Percentiles rank a stretch among this genome's conserved stretches.
phyloP scores from a whole-genome alignment of 257 asterid genomes.

The Sherardia arvensis region DNA sequence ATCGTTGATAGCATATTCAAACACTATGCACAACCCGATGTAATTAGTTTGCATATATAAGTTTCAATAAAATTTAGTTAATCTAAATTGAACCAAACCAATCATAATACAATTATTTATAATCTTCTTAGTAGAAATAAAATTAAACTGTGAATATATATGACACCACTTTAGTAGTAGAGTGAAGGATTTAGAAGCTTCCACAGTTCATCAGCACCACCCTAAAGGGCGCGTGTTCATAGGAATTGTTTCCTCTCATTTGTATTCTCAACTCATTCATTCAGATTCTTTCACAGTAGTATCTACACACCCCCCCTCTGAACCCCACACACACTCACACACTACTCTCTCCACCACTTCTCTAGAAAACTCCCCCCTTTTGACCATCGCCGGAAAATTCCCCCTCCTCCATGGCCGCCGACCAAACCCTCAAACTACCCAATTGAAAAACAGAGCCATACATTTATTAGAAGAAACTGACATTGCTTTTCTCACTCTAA shows the following conservation, averaged over 20 bases:
- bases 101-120: no score
- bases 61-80: no score
- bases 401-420: slow-evolving; percentile 32
- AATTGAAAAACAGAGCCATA: neutral
- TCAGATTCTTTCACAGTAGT: slow-evolving; percentile 10
- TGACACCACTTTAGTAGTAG: no score
- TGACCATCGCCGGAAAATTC: slow-evolving; percentile 16
- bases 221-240: neutral
- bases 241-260: slow-evolving; percentile 2
- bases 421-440: neutral
- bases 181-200: neutral
- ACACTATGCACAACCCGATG: no score
- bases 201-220: neutral
- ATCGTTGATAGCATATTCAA: no score
- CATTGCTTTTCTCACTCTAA: neutral
- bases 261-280: neutral
- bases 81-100: no score
- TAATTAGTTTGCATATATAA: no score
- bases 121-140: no score
- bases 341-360: neutral
- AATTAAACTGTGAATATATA: no score
- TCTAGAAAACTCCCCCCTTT: neutral
- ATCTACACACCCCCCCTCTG: neutral
- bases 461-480: neutral
- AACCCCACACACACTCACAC: neutral